Percentiles rank a stretch among this genome's conserved stretches.
Evolutionary conservation across 176 grass and related monocot species (phyloP).

Genomic region (Phoenix roebelenii): DNA sequence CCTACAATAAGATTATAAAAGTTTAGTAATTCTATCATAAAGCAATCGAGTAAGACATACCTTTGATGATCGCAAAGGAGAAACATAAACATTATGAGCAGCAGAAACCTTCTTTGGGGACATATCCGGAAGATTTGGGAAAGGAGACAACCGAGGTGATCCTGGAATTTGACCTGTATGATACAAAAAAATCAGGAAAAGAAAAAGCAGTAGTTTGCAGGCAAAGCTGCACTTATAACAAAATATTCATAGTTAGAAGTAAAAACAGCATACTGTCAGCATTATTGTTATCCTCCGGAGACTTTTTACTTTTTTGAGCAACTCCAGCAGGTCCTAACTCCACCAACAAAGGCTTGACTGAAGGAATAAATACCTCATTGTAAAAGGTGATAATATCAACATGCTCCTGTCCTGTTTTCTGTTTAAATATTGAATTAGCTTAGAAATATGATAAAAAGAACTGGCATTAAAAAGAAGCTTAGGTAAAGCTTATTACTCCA

Average conservation of each 20-base stretch:
- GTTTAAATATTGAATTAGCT: slow-evolving; percentile 14
- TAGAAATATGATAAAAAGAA: not conserved
- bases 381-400: slow-evolving; percentile 97
- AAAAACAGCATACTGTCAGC: slow-evolving; percentile 43
- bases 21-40: no score
- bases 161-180: slow-evolving; percentile 60
- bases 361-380: slow-evolving; percentile 89
- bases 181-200: not conserved
- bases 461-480: slow-evolving; percentile 3
- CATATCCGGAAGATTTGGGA: slow-evolving; percentile 98
- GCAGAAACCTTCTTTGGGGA: slow-evolving; percentile 99
- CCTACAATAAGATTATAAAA: no score
- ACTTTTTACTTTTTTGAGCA: slow-evolving; percentile 39
- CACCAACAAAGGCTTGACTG: slow-evolving; percentile 75
- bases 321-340: slow-evolving; percentile 48
- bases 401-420: slow-evolving; percentile 88
- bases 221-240: not conserved
- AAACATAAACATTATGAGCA: slow-evolving; percentile 88
- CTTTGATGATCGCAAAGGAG: slow-evolving; percentile 78
- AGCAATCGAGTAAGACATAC: slow-evolving; percentile 17
- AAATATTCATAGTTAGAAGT: no score
- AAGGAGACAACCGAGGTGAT: slow-evolving; percentile 75
- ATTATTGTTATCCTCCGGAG: slow-evolving; percentile 48
- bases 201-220: not conserved
- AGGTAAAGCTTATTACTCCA: slow-evolving; percentile 47